Percentiles rank a stretch among this genome's conserved stretches.
phyloP scores from a whole-genome alignment of 805 yeast species.

The Sungouiozyma ichnusensis region DNA sequence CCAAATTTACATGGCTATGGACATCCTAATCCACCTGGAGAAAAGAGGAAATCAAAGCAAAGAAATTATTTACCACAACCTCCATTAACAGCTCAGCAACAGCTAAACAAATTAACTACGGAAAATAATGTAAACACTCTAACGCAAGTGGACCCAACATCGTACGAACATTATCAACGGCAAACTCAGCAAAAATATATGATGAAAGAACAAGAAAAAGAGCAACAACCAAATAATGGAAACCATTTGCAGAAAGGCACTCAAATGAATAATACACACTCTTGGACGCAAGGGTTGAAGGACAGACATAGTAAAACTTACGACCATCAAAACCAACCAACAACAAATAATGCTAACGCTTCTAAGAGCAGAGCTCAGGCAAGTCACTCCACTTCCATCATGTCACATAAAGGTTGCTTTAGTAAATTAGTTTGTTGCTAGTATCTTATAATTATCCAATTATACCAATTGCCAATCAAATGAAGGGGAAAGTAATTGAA shows the following conservation, averaged over 20 bases:
- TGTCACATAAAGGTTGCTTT: conserved; percentile 25
- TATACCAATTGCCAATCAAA: too few species aligned
- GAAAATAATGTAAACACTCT: conserved; percentile 3
- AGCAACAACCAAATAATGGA: conserved; percentile 9
- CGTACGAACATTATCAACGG: conserved; percentile 31
- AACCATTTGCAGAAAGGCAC: conserved; percentile 1
- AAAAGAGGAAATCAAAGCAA: conserved; percentile 23
- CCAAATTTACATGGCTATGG: conserved; percentile 95
- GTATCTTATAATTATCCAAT: too few species aligned
- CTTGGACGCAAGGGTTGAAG: conserved; percentile 2
- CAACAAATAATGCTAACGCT: conserved; percentile 7
- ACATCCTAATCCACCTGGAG: conserved; percentile 77
- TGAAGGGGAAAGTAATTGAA: too few species aligned
- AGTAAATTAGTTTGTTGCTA: conserved; percentile 28
- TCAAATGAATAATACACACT: neutral
- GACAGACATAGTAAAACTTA: conserved; percentile 9
- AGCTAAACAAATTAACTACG: conserved; percentile 6
- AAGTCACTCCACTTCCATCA: conserved; percentile 11
- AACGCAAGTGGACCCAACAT: conserved; percentile 31
- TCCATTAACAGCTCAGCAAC: conserved; percentile 3
- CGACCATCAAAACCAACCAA: conserved; percentile 15
- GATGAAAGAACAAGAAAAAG: conserved; percentile 20
- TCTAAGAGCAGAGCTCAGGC: conserved; percentile 5
- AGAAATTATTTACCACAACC: conserved; percentile 14
- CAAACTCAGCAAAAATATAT: conserved; percentile 29